Evolutionary conservation across 148 eudicot species (phyloP).

Genomic region (Rhododendron molle): DNA sequence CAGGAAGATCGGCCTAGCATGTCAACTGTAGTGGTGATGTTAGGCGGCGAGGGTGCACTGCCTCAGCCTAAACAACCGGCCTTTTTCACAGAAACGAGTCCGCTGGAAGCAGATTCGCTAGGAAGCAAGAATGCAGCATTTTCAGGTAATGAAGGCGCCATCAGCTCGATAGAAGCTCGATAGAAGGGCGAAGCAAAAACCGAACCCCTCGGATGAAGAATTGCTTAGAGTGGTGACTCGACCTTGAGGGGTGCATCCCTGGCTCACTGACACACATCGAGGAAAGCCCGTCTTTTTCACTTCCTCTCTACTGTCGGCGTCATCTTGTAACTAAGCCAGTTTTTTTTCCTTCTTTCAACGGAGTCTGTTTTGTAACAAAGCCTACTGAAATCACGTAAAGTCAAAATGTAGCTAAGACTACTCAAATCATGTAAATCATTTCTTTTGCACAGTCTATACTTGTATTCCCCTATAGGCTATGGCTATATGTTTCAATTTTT

Average conservation of each 20-base stretch:
- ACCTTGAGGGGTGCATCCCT: too few species aligned
- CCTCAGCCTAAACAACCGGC: constrained; percentile 22
- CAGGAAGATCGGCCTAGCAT: constrained; percentile 23
- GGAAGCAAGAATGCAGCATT: neutral
- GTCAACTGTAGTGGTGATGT: constrained; percentile 17
- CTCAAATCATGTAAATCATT: neutral
- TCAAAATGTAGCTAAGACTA: neutral
- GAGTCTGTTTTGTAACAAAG: neutral
- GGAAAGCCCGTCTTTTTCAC: too few species aligned
- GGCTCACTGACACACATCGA: too few species aligned
- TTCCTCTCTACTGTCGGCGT: neutral
- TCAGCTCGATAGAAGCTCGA: neutral
- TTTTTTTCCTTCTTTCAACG: neutral
- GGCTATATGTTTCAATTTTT: neutral
- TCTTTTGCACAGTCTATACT: neutral
- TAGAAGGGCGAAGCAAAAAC: neutral
- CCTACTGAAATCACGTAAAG: neutral
- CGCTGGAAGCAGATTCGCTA: neutral
- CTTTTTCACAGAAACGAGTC: constrained; percentile 9
- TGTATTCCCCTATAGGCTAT: neutral
- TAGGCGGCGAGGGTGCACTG: constrained; percentile 11
- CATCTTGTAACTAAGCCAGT: neutral
- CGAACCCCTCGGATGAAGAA: neutral
- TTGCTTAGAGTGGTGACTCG: too few species aligned
- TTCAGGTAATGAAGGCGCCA: neutral